phyloP scores from a whole-genome alignment of 2,329 filamentous ascomycete species.

The Chrysoporthe puriensis region DNA sequence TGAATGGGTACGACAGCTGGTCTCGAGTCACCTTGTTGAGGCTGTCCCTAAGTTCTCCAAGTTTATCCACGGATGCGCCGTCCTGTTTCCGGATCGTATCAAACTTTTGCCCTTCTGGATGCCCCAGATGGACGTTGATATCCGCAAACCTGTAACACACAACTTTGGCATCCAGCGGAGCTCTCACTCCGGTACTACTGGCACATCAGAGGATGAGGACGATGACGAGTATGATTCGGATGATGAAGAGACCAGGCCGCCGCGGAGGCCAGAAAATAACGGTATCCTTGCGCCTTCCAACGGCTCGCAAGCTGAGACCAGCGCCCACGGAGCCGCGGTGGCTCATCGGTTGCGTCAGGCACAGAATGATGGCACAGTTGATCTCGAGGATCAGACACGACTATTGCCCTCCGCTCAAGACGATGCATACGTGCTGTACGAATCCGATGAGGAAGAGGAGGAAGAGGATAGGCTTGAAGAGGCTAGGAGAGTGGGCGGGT shows the following conservation, averaged over 20 bases:
- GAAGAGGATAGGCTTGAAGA: slow-evolving; percentile 76
- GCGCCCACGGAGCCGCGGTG: slow-evolving; percentile 39
- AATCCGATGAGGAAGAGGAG: slow-evolving; percentile 84
- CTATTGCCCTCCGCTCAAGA: slow-evolving; percentile 46
- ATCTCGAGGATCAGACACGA: slow-evolving; percentile 85
- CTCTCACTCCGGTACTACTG: slow-evolving; percentile 73
- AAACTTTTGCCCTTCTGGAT: slow-evolving; percentile 94
- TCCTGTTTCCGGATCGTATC: slow-evolving; percentile 84
- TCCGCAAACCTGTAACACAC: slow-evolving; percentile 87
- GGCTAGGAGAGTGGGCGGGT: slow-evolving; percentile 75
- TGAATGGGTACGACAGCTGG: slow-evolving; percentile 94
- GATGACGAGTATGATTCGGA: slow-evolving; percentile 72
- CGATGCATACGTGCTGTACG: slow-evolving; percentile 85
- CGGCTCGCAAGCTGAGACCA: slow-evolving; percentile 38
- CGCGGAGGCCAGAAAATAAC: slow-evolving; percentile 9
- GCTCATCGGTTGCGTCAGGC: slow-evolving; percentile 35
- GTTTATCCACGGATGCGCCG: slow-evolving; percentile 94
- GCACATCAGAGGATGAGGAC: slow-evolving; percentile 77
- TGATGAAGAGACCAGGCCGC: slow-evolving; percentile 55
- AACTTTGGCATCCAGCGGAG: slow-evolving; percentile 89
- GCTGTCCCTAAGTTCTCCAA: slow-evolving; percentile 99
- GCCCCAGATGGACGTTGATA: slow-evolving; percentile 97
- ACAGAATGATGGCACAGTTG: slow-evolving; percentile 47
- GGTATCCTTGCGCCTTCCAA: slow-evolving; percentile 21
- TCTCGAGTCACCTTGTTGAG: slow-evolving; percentile 91